These are phyloP conservation scores for Pythium periplocum DNA, from an alignment of 352 stramenopile species.

Conservation along the genomic window DNA sequence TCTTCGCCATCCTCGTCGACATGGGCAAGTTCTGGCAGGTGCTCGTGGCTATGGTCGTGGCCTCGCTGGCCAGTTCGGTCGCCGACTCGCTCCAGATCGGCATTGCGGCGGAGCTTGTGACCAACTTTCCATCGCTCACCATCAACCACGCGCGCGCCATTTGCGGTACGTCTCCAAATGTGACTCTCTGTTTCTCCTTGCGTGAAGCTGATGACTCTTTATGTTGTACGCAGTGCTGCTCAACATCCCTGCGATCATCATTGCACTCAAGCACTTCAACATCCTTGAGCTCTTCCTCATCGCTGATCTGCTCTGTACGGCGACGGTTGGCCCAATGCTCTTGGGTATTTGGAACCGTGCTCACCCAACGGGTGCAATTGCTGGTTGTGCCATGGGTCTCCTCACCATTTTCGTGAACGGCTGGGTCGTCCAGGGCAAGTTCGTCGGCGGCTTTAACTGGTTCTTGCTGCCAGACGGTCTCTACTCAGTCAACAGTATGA, in stretches of 20 bases:
- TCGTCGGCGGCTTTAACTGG: conserved; percentile 71
- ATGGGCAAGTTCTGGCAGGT: conserved; percentile 67
- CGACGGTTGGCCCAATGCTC: conserved; percentile 69
- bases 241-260: conserved; percentile 59
- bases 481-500: conserved; percentile 73
- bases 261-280: conserved; percentile 59
- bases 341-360: conserved; percentile 48
- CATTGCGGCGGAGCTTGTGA: conserved; percentile 63
- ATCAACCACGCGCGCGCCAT: conserved; percentile 49
- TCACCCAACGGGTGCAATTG: conserved; percentile 31
- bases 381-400: conserved; percentile 48
- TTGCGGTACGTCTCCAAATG: conserved; percentile 13
- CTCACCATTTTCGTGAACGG: conserved; percentile 68
- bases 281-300: conserved; percentile 76
- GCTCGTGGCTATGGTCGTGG: conserved; percentile 62
- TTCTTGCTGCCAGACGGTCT: conserved; percentile 69
- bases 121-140: conserved; percentile 59
- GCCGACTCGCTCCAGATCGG: conserved; percentile 74
- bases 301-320: conserved; percentile 67
- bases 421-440: conserved; percentile 47
- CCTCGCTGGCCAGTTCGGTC: conserved; percentile 54
- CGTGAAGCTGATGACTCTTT: background rate
- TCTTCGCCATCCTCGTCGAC: conserved; percentile 72
- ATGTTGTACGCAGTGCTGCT: conserved; percentile 35
- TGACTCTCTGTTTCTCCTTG: background rate